Evolutionary conservation across 2,329 filamentous ascomycete species (phyloP).

Genomic region (Achaetomium macrosporum): DNA sequence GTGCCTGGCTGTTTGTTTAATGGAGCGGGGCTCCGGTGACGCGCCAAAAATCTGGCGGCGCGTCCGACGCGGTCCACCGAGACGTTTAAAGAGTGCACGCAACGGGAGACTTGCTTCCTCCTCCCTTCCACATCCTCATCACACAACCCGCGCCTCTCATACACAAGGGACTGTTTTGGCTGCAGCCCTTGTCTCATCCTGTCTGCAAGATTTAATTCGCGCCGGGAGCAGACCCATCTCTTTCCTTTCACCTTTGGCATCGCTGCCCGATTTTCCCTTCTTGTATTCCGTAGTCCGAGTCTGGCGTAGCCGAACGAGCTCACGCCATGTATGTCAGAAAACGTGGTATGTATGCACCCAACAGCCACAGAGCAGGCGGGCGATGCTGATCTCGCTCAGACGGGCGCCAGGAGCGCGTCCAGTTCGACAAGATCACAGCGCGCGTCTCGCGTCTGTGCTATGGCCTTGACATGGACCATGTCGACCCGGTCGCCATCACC

Average conservation of each 20-base stretch:
- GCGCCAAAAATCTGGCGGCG: conserved; percentile 21
- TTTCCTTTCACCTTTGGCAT: neutral
- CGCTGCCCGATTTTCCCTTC: conserved; percentile 1
- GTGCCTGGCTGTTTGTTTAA: conserved; percentile 25
- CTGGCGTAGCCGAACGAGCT: conserved; percentile 11
- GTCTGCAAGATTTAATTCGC: neutral
- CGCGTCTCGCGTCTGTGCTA: conserved; percentile 97
- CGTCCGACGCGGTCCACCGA: conserved; percentile 23
- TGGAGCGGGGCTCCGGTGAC: conserved; percentile 20
- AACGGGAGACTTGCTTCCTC: conserved; percentile 10
- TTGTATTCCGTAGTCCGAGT: conserved; percentile 10
- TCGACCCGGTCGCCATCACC: conserved; percentile 96
- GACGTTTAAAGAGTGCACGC: conserved; percentile 20
- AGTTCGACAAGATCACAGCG: conserved; percentile 99
- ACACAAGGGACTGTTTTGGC: conserved; percentile 10
- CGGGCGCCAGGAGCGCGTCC: conserved; percentile 98
- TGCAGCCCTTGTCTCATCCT: conserved; percentile 8
- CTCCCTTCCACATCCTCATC: conserved; percentile 19
- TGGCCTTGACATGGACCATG: conserved; percentile 87
- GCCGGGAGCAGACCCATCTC: neutral
- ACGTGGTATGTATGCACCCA: conserved; percentile 45
- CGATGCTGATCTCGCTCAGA: conserved; percentile 50
- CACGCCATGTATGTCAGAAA: conserved; percentile 57
- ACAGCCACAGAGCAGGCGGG: neutral
- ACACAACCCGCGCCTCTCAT: neutral